Conservation (phyloP, 352 stramenopile genomes). For the Globisporangium alternatum region DNA sequence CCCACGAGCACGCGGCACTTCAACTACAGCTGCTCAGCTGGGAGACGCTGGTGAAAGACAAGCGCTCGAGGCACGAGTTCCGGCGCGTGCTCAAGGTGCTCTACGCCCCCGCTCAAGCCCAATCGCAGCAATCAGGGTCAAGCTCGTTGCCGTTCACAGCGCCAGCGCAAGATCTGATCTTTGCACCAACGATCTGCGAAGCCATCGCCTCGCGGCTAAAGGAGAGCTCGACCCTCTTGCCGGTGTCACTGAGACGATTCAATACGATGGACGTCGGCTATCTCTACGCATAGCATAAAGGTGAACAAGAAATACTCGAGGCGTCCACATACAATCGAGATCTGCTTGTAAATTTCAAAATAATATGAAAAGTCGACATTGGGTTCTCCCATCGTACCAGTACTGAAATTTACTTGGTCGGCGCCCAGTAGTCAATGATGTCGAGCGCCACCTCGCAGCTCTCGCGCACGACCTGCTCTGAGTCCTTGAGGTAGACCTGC, state of each 20-base stretch:
- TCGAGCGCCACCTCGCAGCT: conserved; percentile 96
- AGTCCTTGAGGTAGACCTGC: conserved; percentile 58
- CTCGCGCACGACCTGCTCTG: conserved; percentile 91
- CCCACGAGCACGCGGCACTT: conserved; percentile 2
- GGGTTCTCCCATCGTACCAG: background rate
- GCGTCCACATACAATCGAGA: background rate
- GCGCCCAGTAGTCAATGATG: conserved; percentile 95
- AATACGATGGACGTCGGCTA: conserved; percentile 60
- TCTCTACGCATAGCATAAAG: conserved; percentile 37
- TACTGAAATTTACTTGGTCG: conserved; percentile 34
- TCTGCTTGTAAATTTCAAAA: conserved; percentile 8
- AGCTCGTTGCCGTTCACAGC: conserved; percentile 4
- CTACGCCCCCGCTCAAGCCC: conserved; percentile 16
- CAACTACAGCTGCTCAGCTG: conserved; percentile 65
- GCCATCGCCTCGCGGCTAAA: conserved; percentile 38
- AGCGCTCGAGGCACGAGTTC: conserved; percentile 28
- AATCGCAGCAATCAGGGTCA: background rate
- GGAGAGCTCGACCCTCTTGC: conserved; percentile 44
- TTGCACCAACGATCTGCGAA: conserved; percentile 29
- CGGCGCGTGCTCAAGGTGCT: conserved; percentile 68
- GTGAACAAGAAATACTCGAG: background rate
- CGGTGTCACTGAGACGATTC: conserved; percentile 46
- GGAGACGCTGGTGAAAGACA: conserved; percentile 57
- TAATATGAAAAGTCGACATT: conserved; percentile 2
- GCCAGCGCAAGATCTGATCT: conserved; percentile 31